Base-by-base conservation (phyloP, 345 rosid species). In the Brassica rapa region DNA sequence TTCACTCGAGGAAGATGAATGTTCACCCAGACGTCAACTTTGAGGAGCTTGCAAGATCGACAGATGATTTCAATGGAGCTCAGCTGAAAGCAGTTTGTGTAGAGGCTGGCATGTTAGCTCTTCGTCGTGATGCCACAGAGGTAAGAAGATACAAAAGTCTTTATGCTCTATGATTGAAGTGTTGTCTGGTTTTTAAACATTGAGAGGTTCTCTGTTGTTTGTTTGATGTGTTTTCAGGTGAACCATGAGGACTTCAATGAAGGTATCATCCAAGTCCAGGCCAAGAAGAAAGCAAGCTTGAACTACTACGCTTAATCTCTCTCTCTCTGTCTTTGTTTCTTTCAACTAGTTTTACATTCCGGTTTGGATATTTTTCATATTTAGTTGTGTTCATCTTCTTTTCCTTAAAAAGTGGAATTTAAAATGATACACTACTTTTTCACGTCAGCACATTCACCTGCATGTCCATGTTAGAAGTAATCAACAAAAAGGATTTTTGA, bases 51-150 rank as follows among this genome's bases (percentile, higher is more conserved):
- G 99, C 99, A 73, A 89, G 98, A 56, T 93, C 99, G 0, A 96
- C 99, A 0, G 99, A 93, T 75, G 99, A 96, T 71, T 93, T 96
- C 78, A 96, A 96, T 73, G 99, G 99, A 30, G 99, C 99, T 59
- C 98, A 96, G 68, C 89, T 93, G 30, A 96, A 96, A 83, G 98
- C 99, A 64, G 99, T 96, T 8, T 93, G 99, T 75, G 98, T 93
- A 33, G 99, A 96, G 82, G 99, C 99, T 29, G 99, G 99, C 67
- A 96, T 96, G 99, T 86, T 96, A 24, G 99, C 98, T n/a, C 99
- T 96, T 19, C 92, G 98, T 6, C 96, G 98, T 1, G 98, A 96
- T 85, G 99, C 96, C 8, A 96, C 99, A 4, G 99, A 96, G 92
- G 99, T 95, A 66, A 71, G 27, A 39, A 43, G 57, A 71, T 33